Evolutionary conservation across 2,329 filamentous ascomycete genomes (phyloP).

Genomic region (Cyclaneusma minus): DNA sequence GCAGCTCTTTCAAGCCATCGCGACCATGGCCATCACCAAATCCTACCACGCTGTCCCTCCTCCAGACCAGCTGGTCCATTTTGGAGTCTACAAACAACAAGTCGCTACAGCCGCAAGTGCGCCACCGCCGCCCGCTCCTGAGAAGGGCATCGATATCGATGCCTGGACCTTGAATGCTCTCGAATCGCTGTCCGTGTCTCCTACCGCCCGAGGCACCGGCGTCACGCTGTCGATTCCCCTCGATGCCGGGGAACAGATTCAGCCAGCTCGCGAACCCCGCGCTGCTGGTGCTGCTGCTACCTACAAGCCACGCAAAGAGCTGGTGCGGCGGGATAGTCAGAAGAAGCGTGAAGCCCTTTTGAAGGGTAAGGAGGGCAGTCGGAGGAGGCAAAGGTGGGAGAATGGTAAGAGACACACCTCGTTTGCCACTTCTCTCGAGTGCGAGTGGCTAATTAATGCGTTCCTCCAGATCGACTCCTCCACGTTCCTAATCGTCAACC

Average conservation of each 20-base stretch:
- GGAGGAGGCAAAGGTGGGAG: slow-evolving; percentile 82
- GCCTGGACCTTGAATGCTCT: slow-evolving; percentile 49
- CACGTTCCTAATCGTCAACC: slow-evolving; percentile 77
- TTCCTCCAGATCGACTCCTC: slow-evolving; percentile 57
- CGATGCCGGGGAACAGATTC: slow-evolving; percentile 30
- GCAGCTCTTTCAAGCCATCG: neutral
- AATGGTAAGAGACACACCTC: slow-evolving; percentile 47
- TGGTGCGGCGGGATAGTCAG: slow-evolving; percentile 41
- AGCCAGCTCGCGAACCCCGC: slow-evolving; percentile 14
- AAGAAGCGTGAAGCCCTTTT: slow-evolving; percentile 41
- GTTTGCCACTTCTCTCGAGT: slow-evolving; percentile 4
- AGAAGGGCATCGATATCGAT: slow-evolving; percentile 40
- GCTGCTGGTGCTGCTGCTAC: slow-evolving; percentile 25
- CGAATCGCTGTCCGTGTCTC: slow-evolving; percentile 36
- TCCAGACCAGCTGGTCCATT: slow-evolving; percentile 21
- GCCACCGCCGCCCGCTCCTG: slow-evolving; percentile 11
- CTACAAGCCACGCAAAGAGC: slow-evolving; percentile 34
- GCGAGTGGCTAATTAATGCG: slow-evolving; percentile 1
- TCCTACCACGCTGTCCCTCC: slow-evolving; percentile 36
- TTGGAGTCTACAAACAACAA: slow-evolving; percentile 1
- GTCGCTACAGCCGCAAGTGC: slow-evolving; percentile 2
- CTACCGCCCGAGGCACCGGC: slow-evolving; percentile 41
- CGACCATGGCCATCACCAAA: slow-evolving; percentile 34
- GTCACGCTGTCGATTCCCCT: slow-evolving; percentile 60
- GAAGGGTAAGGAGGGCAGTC: slow-evolving; percentile 81